Base-by-base conservation (phyloP, 2,329 filamentous ascomycete genomes). In the Ophiostoma sp. region DNA sequence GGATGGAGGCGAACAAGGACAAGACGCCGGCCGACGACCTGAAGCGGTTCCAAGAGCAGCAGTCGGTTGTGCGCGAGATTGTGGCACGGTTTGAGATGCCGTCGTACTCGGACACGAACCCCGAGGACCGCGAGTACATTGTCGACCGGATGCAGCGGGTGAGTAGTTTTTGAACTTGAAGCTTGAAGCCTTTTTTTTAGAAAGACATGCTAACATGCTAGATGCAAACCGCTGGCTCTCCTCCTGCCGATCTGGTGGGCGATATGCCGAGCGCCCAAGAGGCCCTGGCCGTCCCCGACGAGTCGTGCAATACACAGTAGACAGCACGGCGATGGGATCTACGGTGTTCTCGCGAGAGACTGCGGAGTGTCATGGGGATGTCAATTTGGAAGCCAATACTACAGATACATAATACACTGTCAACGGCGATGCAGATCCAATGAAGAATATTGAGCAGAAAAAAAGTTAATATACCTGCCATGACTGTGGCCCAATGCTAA, bases 71-170 rank as follows among this genome's bases (percentile, higher is more conserved):
- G 1, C 84, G 83, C 70, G 92, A 97, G 79, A 98, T 99, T 78
- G 93, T 97, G 70, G 84, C 81, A 74, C 92, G 93, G 77, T 99
- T 99, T 77, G 93, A 99, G 79, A 87, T 90, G 78, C 84, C 86
- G 69, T 87, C 85, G 0, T 99, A 96, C 78, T 87, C 87, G 66
- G 95, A 99, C 81, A 87, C 90, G 15, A 94, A 96, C 77, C 81
- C 90, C 17, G 84, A 86, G 65, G 92, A 96, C 80, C 85, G 94
- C 73, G 92, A 96, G 77, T 97, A 93, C 79, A 95, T 99, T 76
- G 94, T 97, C 74, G 94, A 97, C 77, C 90, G 90, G 78, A 99
- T 99, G 95, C 94, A 98, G 79, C 94, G 94, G 89, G 94, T 97
- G 80, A 78, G 85, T 69, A 23, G 2, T 31, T 23, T 54, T 11